Percentiles rank a stretch among this genome's conserved stretches.
These are phyloP conservation scores for Aspergillus sp. DNA, from an alignment of 2,329 filamentous ascomycete species.

Conservation along the genomic window DNA sequence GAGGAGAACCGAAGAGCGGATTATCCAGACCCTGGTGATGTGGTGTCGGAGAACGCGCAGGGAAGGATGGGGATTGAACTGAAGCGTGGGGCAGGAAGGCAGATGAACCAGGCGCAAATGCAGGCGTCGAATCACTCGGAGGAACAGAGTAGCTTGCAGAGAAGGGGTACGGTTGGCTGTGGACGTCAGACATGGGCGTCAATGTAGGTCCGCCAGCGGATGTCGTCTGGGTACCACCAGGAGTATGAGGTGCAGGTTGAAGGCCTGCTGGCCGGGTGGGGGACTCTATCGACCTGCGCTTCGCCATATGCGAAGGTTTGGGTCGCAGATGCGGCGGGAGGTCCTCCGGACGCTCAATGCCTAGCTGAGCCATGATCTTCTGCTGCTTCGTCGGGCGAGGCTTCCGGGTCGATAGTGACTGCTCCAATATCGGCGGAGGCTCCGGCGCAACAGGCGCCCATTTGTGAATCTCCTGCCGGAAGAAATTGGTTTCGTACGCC, in stretches of 20 bases:
- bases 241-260: constrained; percentile 24
- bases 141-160: constrained; percentile 34
- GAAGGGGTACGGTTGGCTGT: constrained; percentile 27
- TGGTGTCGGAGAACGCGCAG: constrained; percentile 32
- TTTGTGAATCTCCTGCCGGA: constrained; percentile 89
- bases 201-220: constrained; percentile 26
- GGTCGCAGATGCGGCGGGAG: constrained; percentile 73
- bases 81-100: constrained; percentile 31
- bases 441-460: constrained; percentile 85
- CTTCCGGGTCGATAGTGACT: constrained; percentile 86
- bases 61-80: constrained; percentile 31
- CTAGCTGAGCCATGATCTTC: constrained; percentile 82
- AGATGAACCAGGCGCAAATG: constrained; percentile 28
- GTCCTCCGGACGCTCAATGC: constrained; percentile 83
- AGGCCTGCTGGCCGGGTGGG: constrained; percentile 19
- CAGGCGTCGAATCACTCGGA: constrained; percentile 28
- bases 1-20: constrained; percentile 36
- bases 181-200: constrained; percentile 23
- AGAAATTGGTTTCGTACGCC: constrained; percentile 91
- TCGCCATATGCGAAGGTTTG: constrained; percentile 56
- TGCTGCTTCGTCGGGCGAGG: constrained; percentile 94
- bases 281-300: constrained; percentile 59
- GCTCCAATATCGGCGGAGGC: constrained; percentile 74
- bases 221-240: constrained; percentile 22
- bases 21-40: constrained; percentile 28